Conservation (phyloP, 108 stramenopile species). For the Cyclotella kingstonii region DNA sequence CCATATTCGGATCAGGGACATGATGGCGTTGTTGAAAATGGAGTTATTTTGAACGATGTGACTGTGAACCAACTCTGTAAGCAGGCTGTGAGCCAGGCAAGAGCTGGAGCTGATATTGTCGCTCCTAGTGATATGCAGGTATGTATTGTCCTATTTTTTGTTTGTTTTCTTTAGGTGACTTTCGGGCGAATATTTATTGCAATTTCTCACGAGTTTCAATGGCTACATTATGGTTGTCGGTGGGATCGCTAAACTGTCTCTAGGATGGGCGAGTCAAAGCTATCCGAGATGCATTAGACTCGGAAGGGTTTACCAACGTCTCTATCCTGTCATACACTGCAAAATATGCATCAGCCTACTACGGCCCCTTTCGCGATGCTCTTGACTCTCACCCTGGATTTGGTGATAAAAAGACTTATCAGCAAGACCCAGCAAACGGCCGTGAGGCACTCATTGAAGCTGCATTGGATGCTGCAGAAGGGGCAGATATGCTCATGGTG, state of each 20-base stretch:
- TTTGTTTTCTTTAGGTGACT: neutral
- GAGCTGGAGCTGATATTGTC: constrained; percentile 95
- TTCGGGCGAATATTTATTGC: no score
- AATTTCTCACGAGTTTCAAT: no score
- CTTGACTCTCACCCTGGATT: constrained; percentile 93
- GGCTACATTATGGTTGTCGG: no score
- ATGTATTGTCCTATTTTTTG: constrained; percentile 13
- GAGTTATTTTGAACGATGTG: constrained; percentile 96
- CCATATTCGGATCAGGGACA: constrained; percentile 99
- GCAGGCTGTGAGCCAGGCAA: constrained; percentile 94
- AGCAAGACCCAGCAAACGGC: constrained; percentile 98
- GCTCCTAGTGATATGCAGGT: constrained; percentile 96
- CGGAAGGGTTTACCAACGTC: constrained; percentile 98
- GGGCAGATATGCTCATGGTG: constrained; percentile 99
- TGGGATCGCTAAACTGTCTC: no score
- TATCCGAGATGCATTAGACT: constrained; percentile 96
- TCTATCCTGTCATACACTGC: constrained; percentile 98
- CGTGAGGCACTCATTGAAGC: constrained; percentile 95
- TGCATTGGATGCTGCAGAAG: constrained; percentile 94
- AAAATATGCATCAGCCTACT: constrained; percentile 98
- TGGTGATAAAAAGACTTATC: constrained; percentile 99
- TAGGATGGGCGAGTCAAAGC: constrained; percentile 97
- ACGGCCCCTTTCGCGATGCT: constrained; percentile 99
- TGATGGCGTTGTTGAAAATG: constrained; percentile 95
- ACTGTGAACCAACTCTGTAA: constrained; percentile 97